Evolutionary conservation across 768 basidiomycete species (phyloP), one percentile per base, ranked within the genome.

Genomic region (Rhizopogon vesiculosus): DNA sequence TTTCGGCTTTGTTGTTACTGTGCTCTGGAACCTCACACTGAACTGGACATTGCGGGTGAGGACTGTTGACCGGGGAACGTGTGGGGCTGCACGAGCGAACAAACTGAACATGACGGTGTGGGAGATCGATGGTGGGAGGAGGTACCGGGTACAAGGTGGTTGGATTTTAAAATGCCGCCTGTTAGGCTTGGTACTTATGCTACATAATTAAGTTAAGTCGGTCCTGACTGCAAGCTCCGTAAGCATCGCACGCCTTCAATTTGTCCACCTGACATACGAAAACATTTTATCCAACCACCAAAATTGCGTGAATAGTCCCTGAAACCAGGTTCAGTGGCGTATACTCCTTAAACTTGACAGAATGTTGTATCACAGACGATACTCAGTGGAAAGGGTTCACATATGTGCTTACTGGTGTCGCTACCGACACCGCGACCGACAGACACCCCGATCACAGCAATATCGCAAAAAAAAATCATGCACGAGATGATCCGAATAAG

Each of bases 21-120:
- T 67, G 54, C 69, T 73, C 62, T 64, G 62, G 39, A 67, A 46
- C 51, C 69, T 64, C 43, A 39, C 44, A 5, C 56, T 58, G 19
- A 48, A 53, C 19, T 59, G 44, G 3, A 33, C 6, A 2, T 42
- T 48, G 40, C 61, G 65, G 19, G 56, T 56, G 42, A 54, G 50
- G 45, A 62, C 28, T 40, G 54, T 48, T 8, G 61, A 53, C 10
- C 62, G 63, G 42, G 58, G 52, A 2, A 59, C 38, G 35, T 22
- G 38, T 13, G 57, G 52, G 46, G 60, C 54, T 54, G 70, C 57
- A 62, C 65, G 64, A 35, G 61, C 56, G 49, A 75, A 44, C 63
- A 64, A 61, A 59, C 59, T 41, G 18, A 57, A 33, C 75, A 75
- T 76, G 45, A 56, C 57, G 56, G 51, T 16, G 42, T 18, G 56